phyloP scores from a whole-genome alignment of 1,139 yeast genomes.

The Entelexis sorbosivorans region DNA sequence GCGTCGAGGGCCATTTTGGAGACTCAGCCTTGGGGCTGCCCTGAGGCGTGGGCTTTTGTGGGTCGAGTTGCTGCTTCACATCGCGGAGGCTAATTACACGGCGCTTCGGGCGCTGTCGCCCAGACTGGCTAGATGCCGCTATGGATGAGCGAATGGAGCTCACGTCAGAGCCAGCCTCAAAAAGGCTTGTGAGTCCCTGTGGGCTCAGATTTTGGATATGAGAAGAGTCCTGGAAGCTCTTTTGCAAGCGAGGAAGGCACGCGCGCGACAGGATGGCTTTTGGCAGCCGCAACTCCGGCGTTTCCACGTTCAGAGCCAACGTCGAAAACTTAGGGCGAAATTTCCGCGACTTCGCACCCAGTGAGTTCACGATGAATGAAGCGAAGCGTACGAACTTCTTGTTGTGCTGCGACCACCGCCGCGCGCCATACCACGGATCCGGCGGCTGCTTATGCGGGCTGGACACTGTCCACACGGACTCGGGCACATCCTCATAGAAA shows the following conservation, averaged over 20 bases:
- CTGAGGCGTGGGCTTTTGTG: not conserved
- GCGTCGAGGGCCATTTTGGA: not conserved
- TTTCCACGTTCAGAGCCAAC: slow-evolving; percentile 13
- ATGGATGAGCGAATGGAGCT: slow-evolving; percentile 4
- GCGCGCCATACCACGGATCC: slow-evolving; percentile 26
- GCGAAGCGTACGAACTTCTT: slow-evolving; percentile 8
- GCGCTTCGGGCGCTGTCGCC: slow-evolving; percentile 23
- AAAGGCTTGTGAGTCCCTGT: not conserved
- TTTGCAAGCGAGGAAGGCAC: not conserved
- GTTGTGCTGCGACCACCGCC: slow-evolving; percentile 22
- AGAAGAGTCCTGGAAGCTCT: not conserved
- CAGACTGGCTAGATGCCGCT: not conserved
- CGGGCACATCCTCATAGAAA: slow-evolving; percentile 67
- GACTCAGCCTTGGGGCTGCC: not conserved
- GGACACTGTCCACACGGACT: slow-evolving; percentile 53
- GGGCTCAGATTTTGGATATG: not conserved
- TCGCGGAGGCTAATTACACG: slow-evolving; percentile 28
- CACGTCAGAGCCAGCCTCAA: not conserved
- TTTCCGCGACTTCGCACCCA: slow-evolving; percentile 6
- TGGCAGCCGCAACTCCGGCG: slow-evolving; percentile 12
- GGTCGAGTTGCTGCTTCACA: not conserved
- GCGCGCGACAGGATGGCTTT: slow-evolving; percentile 10
- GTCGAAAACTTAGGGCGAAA: slow-evolving; percentile 11
- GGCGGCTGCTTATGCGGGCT: slow-evolving; percentile 47
- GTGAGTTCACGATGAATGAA: not conserved